Evolutionary conservation across 2,329 filamentous ascomycete species (phyloP).

Genomic region (Diaporthe destruens): DNA sequence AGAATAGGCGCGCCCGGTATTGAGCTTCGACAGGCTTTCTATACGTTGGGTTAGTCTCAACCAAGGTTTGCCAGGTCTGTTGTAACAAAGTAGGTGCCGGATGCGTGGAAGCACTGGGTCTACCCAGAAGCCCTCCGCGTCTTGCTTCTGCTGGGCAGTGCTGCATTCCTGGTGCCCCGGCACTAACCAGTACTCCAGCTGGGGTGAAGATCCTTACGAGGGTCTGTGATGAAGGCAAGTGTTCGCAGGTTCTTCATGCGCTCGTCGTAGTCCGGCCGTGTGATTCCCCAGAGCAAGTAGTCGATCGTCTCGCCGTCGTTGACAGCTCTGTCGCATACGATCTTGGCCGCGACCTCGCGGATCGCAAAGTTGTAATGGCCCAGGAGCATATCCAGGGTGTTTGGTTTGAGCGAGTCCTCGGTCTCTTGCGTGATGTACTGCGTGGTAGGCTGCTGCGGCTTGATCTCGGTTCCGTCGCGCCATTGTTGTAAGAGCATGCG

Average conservation of each 20-base stretch:
- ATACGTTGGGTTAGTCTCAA: constrained; percentile 41
- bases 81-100: constrained; percentile 11
- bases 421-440: constrained; percentile 82
- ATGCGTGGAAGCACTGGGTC: constrained; percentile 1
- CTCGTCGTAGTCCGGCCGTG: constrained; percentile 68
- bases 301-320: constrained; percentile 68
- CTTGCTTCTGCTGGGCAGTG: constrained; percentile 50
- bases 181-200: constrained; percentile 13
- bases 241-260: constrained; percentile 69
- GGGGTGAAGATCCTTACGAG: constrained; percentile 53
- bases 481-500: constrained; percentile 69
- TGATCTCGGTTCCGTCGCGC: constrained; percentile 75
- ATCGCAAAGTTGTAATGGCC: constrained; percentile 80
- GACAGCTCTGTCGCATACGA: constrained; percentile 67
- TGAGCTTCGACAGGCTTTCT: constrained; percentile 61
- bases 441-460: constrained; percentile 72
- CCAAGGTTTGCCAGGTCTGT: not conserved
- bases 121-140: constrained; percentile 30
- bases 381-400: constrained; percentile 76
- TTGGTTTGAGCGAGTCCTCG: constrained; percentile 76
- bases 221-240: constrained; percentile 67
- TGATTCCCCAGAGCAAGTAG: constrained; percentile 69
- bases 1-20: constrained; percentile 64
- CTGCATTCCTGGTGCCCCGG: constrained; percentile 43
- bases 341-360: constrained; percentile 74